phyloP scores from a whole-genome alignment of 805 yeast species.

The Lipomyces yamadae region DNA sequence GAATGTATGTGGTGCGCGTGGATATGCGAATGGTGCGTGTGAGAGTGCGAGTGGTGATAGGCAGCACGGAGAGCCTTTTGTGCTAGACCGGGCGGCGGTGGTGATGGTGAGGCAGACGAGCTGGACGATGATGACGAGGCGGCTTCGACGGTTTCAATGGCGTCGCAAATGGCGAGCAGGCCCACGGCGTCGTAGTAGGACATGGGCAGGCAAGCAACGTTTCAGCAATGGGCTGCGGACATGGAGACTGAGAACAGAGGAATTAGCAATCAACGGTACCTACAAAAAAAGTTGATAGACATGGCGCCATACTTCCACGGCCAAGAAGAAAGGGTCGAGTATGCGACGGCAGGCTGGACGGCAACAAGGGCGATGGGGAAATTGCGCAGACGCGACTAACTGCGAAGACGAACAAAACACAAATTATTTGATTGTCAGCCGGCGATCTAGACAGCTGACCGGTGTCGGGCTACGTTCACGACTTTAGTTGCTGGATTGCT shows the following conservation, averaged over 20 bases:
- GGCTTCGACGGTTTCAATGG: conserved; percentile 48
- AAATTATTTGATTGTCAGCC: background rate
- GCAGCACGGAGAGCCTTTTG: conserved; percentile 10
- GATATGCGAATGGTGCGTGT: conserved; percentile 4
- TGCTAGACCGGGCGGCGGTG: conserved; percentile 18
- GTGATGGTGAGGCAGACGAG: conserved; percentile 21
- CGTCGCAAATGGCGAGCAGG: conserved; percentile 49
- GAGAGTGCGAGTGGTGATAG: conserved; percentile 20
- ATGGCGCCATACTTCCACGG: conserved; percentile 8
- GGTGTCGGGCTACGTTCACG: background rate
- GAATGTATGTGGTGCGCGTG: conserved; percentile 9
- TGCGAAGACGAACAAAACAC: background rate
- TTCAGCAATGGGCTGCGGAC: conserved; percentile 21
- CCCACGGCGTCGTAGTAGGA: conserved; percentile 49
- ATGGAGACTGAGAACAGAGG: background rate
- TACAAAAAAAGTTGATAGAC: background rate
- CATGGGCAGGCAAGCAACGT: conserved; percentile 31
- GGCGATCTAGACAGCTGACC: conserved; percentile 1
- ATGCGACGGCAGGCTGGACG: background rate
- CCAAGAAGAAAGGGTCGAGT: conserved; percentile 6
- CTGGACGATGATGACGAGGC: conserved; percentile 42
- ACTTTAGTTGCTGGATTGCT: background rate
- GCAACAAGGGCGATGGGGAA: conserved; percentile 6
- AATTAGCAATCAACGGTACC: conserved; percentile 4
- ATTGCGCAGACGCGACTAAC: background rate